Conservation (phyloP, 2,329 filamentous ascomycete genomes). For the Calonectria multiphialidica region DNA sequence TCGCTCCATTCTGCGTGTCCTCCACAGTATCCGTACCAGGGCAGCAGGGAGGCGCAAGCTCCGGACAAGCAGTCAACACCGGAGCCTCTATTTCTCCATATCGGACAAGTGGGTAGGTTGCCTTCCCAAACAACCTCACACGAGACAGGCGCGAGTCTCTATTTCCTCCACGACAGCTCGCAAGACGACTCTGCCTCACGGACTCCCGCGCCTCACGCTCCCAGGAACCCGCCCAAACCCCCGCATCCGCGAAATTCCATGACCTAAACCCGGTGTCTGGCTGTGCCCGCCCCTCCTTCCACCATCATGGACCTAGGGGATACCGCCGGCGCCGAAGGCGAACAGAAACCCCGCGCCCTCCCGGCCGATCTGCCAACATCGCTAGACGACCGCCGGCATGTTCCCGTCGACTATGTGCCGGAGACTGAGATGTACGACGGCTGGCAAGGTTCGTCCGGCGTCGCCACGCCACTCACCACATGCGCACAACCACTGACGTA, state of each 20-base stretch:
- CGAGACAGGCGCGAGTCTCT: conserved; percentile 34
- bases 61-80: conserved; percentile 28
- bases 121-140: conserved; percentile 37
- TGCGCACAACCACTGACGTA: conserved; percentile 43
- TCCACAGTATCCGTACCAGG: conserved; percentile 9
- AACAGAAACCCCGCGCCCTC: conserved; percentile 65
- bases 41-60: conserved; percentile 22
- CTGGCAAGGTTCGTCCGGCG: conserved; percentile 81
- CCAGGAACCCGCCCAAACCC: conserved; percentile 15
- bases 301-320: conserved; percentile 74
- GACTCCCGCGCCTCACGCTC: not conserved
- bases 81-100: conserved; percentile 44
- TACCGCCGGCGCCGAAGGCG: conserved; percentile 55
- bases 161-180: conserved; percentile 17
- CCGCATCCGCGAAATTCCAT: conserved; percentile 43
- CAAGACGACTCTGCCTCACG: not conserved
- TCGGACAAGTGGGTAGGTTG: conserved; percentile 40
- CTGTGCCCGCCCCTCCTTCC: conserved; percentile 52
- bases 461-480: conserved; percentile 23
- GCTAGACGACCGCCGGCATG: conserved; percentile 85
- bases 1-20: conserved; percentile 23
- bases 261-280: conserved; percentile 46
- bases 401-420: conserved; percentile 72
- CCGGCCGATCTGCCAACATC: conserved; percentile 91
- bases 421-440: conserved; percentile 99